phyloP scores from a whole-genome alignment of 2,329 filamentous ascomycete species.

The Phyllosticta citribraziliensis region DNA sequence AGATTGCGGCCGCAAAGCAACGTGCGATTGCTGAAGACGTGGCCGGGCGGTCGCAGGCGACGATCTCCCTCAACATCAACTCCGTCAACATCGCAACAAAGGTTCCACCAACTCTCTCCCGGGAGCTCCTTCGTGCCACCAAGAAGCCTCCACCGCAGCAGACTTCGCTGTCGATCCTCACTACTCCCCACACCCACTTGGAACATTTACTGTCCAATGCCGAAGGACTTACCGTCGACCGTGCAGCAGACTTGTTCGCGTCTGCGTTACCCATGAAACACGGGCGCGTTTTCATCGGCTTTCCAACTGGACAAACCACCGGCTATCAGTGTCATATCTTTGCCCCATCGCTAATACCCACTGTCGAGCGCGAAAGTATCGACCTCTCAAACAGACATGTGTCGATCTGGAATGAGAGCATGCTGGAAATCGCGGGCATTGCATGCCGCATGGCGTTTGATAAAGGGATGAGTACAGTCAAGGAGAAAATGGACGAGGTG shows the following conservation, averaged over 20 bases:
- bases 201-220: slow-evolving; percentile 50
- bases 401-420: slow-evolving; percentile 88
- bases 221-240: slow-evolving; percentile 41
- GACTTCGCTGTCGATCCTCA: slow-evolving; percentile 78
- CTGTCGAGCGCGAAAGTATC: slow-evolving; percentile 92
- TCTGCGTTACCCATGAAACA: slow-evolving; percentile 84
- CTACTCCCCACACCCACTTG: slow-evolving; percentile 79
- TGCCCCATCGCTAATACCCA: slow-evolving; percentile 91
- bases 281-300: slow-evolving; percentile 92
- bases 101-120: slow-evolving; percentile 61
- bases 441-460: slow-evolving; percentile 80
- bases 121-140: slow-evolving; percentile 86
- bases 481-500: slow-evolving; percentile 22
- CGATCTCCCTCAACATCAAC: slow-evolving; percentile 81
- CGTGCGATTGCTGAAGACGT: slow-evolving; percentile 49
- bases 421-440: slow-evolving; percentile 83
- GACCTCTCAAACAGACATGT: slow-evolving; percentile 95
- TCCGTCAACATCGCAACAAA: slow-evolving; percentile 73
- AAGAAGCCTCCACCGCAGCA: slow-evolving; percentile 91
- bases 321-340: slow-evolving; percentile 90
- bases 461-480: slow-evolving; percentile 74
- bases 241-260: slow-evolving; percentile 70
- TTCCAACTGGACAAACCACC: slow-evolving; percentile 94
- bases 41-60: slow-evolving; percentile 58
- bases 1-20: slow-evolving; percentile 19